Conservation (phyloP, 768 basidiomycete genomes). For the Phlebiopsis gigantea region DNA sequence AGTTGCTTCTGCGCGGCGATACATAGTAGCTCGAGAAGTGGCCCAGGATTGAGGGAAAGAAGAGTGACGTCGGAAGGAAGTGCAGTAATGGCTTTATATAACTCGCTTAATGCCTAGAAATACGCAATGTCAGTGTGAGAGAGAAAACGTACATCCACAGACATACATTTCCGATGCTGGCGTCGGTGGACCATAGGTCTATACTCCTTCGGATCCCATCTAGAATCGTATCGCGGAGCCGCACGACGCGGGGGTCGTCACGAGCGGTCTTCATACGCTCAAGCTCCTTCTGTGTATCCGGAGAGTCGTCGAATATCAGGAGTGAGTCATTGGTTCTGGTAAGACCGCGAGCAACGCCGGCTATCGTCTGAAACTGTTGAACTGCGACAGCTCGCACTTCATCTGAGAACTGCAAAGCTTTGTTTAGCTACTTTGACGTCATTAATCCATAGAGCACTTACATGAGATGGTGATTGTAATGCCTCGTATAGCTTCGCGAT, state of each 20-base stretch:
- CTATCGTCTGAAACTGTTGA: conserved; percentile 72
- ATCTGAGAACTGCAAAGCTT: conserved; percentile 51
- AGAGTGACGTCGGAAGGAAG: conserved; percentile 74
- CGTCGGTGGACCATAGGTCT: conserved; percentile 76
- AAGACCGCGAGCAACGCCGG: conserved; percentile 84
- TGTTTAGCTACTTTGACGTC: neutral
- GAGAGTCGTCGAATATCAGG: conserved; percentile 51
- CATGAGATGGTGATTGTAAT: conserved; percentile 48
- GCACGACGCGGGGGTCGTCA: conserved; percentile 55
- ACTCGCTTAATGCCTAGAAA: conserved; percentile 66
- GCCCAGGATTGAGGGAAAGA: conserved; percentile 75
- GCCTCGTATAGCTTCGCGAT: conserved; percentile 63
- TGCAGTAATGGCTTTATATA: conserved; percentile 82
- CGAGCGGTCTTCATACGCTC: conserved; percentile 56
- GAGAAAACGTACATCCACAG: neutral
- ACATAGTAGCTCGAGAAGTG: conserved; percentile 76
- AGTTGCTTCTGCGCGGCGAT: conserved; percentile 64
- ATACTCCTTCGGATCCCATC: conserved; percentile 53
- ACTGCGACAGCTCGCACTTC: conserved; percentile 64
- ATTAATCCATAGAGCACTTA: too few relatives aligned
- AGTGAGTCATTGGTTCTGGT: conserved; percentile 71
- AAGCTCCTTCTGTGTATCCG: conserved; percentile 43
- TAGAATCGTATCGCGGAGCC: conserved; percentile 64
- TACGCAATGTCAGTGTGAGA: neutral
- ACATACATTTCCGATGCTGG: conserved; percentile 69